Evolutionary conservation across 2,329 filamentous ascomycete species (phyloP), one percentile per base, ranked within the genome.

Genomic region (Cercospora beticola): DNA sequence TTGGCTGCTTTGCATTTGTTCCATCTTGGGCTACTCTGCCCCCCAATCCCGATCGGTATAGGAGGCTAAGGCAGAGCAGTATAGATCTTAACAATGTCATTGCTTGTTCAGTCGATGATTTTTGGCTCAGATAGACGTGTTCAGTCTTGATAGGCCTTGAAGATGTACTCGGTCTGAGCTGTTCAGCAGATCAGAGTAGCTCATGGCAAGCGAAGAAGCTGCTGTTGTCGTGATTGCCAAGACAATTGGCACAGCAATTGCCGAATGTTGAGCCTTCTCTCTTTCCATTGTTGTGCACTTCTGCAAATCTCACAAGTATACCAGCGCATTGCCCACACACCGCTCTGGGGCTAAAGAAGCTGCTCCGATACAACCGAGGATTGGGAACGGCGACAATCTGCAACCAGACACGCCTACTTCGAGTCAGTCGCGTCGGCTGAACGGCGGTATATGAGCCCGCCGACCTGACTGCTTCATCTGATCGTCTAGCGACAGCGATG

Each of bases 1-100:
- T 91, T n/a, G 76, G 76, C 80, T 64, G 81, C 30, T 36, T 28
- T 3, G 49, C 5, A n/a, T 6, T 3, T 28, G 0, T 26, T 3
- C 23, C 49, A 56, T 30, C 26, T 8, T 3, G 1, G 4, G 49
- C 2, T 23, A 26, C 4, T 3, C 23, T 56, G 49, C 23, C n/a
- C 8, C 10, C 23, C 12, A 7, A 9, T 2, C 49, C 23, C 12
- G 14, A 56, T 2, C 49, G 9, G 49, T 7, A 56, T 26, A 56
- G 6, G 12, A 56, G 12, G 12, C 49, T 26, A 14, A 28, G 14
- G 23, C 49, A 56, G 2, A 56, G 49, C 49, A 56, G 49, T 1
- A 56, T 1, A 56, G 49, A 56, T 56, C 5, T 26, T 1, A 56
- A 3, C 14, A 56, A 4, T 7, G 49, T 14, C 49, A 56, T 56